phyloP scores from a whole-genome alignment of 805 yeast species.

The Pichia occidentalis region DNA sequence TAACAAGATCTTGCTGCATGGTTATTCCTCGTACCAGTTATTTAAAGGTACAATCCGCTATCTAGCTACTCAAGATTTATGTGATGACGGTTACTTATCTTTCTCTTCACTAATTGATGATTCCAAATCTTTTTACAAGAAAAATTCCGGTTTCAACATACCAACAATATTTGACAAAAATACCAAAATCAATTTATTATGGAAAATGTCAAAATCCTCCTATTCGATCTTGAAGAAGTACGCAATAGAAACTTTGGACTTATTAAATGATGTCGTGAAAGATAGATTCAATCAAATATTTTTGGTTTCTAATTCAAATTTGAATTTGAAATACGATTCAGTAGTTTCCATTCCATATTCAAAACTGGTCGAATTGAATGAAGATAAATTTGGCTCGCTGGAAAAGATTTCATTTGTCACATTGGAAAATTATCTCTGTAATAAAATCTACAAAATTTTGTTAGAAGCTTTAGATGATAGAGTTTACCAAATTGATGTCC shows the following conservation, averaged over 20 bases:
- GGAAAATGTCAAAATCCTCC: slow-evolving; percentile 70
- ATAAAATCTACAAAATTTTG: slow-evolving; percentile 54
- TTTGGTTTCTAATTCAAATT: slow-evolving; percentile 49
- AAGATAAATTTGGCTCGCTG: slow-evolving; percentile 51
- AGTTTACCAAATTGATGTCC: slow-evolving; percentile 33
- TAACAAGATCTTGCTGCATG: slow-evolving; percentile 70
- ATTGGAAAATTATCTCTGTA: slow-evolving; percentile 57
- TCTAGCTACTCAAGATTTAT: slow-evolving; percentile 72
- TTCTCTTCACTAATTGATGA: slow-evolving; percentile 54
- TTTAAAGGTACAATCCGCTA: slow-evolving; percentile 84
- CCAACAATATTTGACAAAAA: slow-evolving; percentile 75
- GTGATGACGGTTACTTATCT: slow-evolving; percentile 55
- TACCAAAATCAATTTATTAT: slow-evolving; percentile 70
- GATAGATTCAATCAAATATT: slow-evolving; percentile 81
- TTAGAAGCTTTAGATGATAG: slow-evolving; percentile 51
- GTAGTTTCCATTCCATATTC: slow-evolving; percentile 47
- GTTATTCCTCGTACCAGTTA: slow-evolving; percentile 88
- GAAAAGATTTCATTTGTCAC: slow-evolving; percentile 69
- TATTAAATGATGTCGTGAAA: slow-evolving; percentile 70
- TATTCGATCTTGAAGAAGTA: slow-evolving; percentile 54
- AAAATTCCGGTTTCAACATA: slow-evolving; percentile 52
- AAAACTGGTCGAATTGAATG: slow-evolving; percentile 31
- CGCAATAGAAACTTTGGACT: slow-evolving; percentile 60
- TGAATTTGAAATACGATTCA: slow-evolving; percentile 60
- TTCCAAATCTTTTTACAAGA: slow-evolving; percentile 37